phyloP scores from a whole-genome alignment of 2,329 filamentous ascomycete species.

The Aspergillus glaucus region DNA sequence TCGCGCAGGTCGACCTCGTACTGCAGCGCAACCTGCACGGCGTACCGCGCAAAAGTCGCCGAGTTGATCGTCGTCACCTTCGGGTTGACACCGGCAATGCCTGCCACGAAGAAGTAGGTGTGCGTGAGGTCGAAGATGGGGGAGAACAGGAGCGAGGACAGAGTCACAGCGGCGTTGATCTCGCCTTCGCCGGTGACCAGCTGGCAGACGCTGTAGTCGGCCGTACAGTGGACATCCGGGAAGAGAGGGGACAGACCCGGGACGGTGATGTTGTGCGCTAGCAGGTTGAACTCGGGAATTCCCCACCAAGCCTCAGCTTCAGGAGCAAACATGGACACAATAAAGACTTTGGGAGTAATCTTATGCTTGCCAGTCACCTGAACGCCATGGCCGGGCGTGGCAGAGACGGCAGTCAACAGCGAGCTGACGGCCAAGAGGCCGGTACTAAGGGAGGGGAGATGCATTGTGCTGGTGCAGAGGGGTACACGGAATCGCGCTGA shows the following conservation, averaged over 20 bases:
- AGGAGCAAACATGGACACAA: constrained; percentile 48
- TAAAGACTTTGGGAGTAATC: constrained; percentile 36
- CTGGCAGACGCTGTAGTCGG: constrained; percentile 59
- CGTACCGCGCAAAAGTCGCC: constrained; percentile 63
- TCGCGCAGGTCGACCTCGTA: constrained; percentile 69
- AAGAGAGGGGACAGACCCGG: constrained; percentile 61
- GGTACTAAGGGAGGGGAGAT: neutral
- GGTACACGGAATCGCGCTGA: neutral
- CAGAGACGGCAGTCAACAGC: constrained; percentile 4
- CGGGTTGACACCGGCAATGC: constrained; percentile 70
- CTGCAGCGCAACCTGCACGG: constrained; percentile 68
- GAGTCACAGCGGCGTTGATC: constrained; percentile 66
- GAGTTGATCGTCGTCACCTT: constrained; percentile 58
- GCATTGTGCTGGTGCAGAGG: neutral
- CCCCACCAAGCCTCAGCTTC: constrained; percentile 59
- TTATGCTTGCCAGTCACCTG: constrained; percentile 6
- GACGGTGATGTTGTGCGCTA: constrained; percentile 51
- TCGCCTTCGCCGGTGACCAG: constrained; percentile 62
- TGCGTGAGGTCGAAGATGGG: constrained; percentile 56
- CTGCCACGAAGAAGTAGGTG: constrained; percentile 66
- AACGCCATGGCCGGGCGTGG: neutral
- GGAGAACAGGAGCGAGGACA: constrained; percentile 59
- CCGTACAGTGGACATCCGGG: constrained; percentile 59
- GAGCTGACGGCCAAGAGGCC: constrained; percentile 10
- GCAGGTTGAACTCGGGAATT: constrained; percentile 51